These are phyloP conservation scores for Lactarius psammicola DNA, from an alignment of 768 basidiomycete genomes.

Conservation along the genomic window DNA sequence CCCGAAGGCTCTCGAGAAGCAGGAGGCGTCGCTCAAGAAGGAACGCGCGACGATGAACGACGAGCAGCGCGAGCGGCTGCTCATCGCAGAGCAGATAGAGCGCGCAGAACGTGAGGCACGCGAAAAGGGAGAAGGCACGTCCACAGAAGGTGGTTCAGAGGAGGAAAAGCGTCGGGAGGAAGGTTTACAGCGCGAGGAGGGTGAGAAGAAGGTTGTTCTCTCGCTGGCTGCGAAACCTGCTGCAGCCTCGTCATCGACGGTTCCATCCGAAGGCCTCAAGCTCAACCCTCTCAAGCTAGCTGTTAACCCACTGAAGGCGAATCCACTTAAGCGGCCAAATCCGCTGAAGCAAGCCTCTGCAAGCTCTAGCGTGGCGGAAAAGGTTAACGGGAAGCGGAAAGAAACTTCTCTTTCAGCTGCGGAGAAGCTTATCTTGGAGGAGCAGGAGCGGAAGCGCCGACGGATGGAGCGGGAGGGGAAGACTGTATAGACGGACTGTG, in stretches of 20 bases:
- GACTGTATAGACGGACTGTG: constrained; percentile 12
- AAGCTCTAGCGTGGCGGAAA: constrained; percentile 38
- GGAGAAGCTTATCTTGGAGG: constrained; percentile 84
- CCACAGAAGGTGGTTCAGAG: constrained; percentile 35
- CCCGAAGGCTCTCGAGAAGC: constrained; percentile 90
- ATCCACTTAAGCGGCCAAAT: constrained; percentile 72
- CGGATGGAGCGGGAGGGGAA: constrained; percentile 57
- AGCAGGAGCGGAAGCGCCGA: constrained; percentile 84
- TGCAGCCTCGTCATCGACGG: constrained; percentile 35
- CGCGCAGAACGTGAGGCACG: constrained; percentile 61
- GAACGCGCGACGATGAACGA: constrained; percentile 89
- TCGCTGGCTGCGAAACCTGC: constrained; percentile 62
- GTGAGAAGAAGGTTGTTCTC: constrained; percentile 67
- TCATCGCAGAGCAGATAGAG: constrained; percentile 93
- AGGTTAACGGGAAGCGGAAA: constrained; percentile 59
- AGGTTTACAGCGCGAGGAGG: constrained; percentile 71
- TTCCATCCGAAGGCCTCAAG: constrained; percentile 49
- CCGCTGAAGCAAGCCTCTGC: constrained; percentile 59
- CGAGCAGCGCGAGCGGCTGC: constrained; percentile 87
- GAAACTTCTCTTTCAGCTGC: constrained; percentile 69
- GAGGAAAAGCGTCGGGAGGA: constrained; percentile 47
- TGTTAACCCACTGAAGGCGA: constrained; percentile 60
- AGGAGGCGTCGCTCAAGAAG: constrained; percentile 87
- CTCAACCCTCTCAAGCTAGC: constrained; percentile 55
- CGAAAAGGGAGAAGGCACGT: constrained; percentile 34